Evolutionary conservation across 2,329 filamentous ascomycete genomes (phyloP).

Genomic region (Furcasterigmium furcatum): DNA sequence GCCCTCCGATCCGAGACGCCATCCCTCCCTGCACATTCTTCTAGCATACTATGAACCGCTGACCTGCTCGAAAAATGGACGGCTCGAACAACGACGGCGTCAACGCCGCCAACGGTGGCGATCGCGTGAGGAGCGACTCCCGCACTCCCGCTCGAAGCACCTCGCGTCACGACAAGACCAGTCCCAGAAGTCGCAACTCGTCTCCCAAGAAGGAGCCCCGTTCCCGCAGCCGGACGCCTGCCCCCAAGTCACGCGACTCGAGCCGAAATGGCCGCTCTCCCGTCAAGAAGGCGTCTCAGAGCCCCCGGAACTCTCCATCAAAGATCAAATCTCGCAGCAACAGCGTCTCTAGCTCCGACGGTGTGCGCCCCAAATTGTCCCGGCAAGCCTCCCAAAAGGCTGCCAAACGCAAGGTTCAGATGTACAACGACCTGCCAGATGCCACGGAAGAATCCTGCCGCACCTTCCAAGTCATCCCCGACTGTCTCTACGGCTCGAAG

Average conservation of each 20-base stretch:
- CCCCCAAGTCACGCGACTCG: not conserved
- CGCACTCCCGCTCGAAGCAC: not conserved
- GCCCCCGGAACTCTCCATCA: conserved; percentile 36
- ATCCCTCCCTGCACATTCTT: not conserved
- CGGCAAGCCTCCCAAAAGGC: conserved; percentile 24
- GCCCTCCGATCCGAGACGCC: not conserved
- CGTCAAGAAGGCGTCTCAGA: not conserved
- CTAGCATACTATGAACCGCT: not conserved
- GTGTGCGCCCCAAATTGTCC: conserved; percentile 54
- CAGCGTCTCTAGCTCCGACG: conserved; percentile 44
- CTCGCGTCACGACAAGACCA: not conserved
- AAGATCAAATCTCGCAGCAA: conserved; percentile 43
- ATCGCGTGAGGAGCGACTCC: not conserved
- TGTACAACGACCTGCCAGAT: conserved; percentile 76
- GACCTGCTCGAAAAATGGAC: not conserved
- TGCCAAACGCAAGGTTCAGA: conserved; percentile 54
- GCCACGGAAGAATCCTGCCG: conserved; percentile 71
- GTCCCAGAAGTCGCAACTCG: not conserved
- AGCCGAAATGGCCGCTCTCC: not conserved
- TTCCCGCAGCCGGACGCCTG: not conserved
- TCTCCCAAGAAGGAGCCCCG: not conserved
- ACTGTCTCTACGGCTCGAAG: conserved; percentile 90
- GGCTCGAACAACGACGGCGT: not conserved
- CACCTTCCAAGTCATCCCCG: conserved; percentile 76
- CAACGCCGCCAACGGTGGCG: not conserved